Evolutionary conservation across 1,139 yeast genomes (phyloP).

Genomic region (Pichia sp.): DNA sequence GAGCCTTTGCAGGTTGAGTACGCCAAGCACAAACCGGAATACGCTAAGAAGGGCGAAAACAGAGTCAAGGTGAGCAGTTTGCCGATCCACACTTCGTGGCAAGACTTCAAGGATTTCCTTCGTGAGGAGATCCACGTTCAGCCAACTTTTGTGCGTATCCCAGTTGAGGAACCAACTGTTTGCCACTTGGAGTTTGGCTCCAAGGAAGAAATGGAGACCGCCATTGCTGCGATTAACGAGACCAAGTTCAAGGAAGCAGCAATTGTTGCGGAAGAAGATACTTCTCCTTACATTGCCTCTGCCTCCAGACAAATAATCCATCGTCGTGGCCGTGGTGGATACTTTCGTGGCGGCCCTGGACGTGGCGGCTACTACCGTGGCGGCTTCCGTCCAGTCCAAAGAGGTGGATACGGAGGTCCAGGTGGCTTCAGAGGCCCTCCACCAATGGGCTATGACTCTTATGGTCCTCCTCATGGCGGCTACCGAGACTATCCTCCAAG

Average conservation of each 20-base stretch:
- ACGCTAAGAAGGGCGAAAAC: constrained; percentile 58
- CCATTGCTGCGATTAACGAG: constrained; percentile 66
- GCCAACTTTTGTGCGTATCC: constrained; percentile 71
- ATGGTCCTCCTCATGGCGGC: constrained; percentile 32
- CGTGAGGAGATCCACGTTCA: constrained; percentile 63
- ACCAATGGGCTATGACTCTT: constrained; percentile 37
- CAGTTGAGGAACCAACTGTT: constrained; percentile 66
- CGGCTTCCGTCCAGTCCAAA: constrained; percentile 14
- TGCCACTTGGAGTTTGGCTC: constrained; percentile 68
- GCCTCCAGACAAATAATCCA: constrained; percentile 49
- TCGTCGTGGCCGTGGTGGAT: constrained; percentile 40
- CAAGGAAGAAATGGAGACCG: constrained; percentile 68
- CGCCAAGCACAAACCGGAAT: constrained; percentile 54
- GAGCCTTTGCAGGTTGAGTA: constrained; percentile 63
- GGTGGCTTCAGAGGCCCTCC: constrained; percentile 29
- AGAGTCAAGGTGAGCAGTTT: constrained; percentile 66
- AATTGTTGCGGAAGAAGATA: constrained; percentile 71
- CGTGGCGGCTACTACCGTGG: constrained; percentile 40
- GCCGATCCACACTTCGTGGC: constrained; percentile 80
- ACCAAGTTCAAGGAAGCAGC: constrained; percentile 65
- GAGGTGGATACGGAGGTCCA: constrained; percentile 24
- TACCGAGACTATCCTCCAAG: constrained; percentile 27
- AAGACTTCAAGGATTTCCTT: constrained; percentile 76
- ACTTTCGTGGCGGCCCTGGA: constrained; percentile 31
- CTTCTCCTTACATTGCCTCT: constrained; percentile 69